phyloP scores from a whole-genome alignment of 2,329 filamentous ascomycete genomes.

The Cladosporium sp. region DNA sequence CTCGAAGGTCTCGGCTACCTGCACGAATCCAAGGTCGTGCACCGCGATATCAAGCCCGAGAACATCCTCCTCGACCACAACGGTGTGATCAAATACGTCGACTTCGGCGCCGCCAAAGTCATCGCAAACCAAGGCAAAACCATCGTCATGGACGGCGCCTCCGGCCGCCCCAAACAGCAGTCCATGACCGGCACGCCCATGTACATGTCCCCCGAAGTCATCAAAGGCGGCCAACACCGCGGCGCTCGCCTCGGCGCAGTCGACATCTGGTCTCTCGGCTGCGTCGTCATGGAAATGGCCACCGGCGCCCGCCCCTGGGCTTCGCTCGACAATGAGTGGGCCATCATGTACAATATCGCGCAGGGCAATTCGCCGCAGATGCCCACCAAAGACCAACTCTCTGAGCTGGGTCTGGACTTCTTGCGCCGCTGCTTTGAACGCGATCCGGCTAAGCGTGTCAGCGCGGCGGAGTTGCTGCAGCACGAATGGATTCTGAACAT shows the following conservation, averaged over 20 bases:
- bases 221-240: slow-evolving; percentile 79
- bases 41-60: slow-evolving; percentile 97
- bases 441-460: slow-evolving; percentile 73
- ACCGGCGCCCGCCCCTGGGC: slow-evolving; percentile 93
- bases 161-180: slow-evolving; percentile 54
- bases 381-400: slow-evolving; percentile 77
- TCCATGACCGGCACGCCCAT: slow-evolving; percentile 98
- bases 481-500: slow-evolving; percentile 76
- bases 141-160: slow-evolving; percentile 54
- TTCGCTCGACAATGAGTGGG: slow-evolving; percentile 96
- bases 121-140: slow-evolving; percentile 93
- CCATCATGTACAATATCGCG: slow-evolving; percentile 99
- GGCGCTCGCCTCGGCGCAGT: slow-evolving; percentile 75
- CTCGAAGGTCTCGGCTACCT: slow-evolving; percentile 91
- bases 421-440: slow-evolving; percentile 79
- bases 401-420: slow-evolving; percentile 80
- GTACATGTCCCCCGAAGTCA: slow-evolving; percentile 99
- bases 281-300: slow-evolving; percentile 95
- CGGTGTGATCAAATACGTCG: slow-evolving; percentile 97
- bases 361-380: slow-evolving; percentile 90
- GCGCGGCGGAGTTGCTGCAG: slow-evolving; percentile 82
- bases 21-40: slow-evolving; percentile 85
- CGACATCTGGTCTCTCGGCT: slow-evolving; percentile 94
- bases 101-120: slow-evolving; percentile 95
- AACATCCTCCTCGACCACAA: slow-evolving; percentile 96